A percentile compares a stretch with the other conserved stretches of the same genome.
phyloP scores from a whole-genome alignment of 441 rosid genomes.

The Sinapis alba region DNA sequence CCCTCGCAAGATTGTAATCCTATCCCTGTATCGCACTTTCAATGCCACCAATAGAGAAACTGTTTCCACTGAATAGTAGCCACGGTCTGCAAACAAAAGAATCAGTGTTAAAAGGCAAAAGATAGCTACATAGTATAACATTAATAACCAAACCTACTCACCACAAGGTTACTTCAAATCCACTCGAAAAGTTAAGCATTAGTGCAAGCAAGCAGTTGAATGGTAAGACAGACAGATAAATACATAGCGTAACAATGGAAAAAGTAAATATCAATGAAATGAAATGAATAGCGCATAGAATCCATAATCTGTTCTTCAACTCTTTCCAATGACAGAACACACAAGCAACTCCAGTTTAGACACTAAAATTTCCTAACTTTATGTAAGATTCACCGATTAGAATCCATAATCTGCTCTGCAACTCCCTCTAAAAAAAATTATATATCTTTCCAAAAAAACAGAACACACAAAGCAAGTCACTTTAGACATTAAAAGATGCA shows the following conservation, averaged over 20 bases:
- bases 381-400: no score
- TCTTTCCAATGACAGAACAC: no score
- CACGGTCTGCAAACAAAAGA: slow-evolving; percentile 73
- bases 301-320: neutral
- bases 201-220: neutral
- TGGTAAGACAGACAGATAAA: neutral
- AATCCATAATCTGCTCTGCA: no score
- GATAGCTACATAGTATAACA: neutral
- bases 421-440: no score
- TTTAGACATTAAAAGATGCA: neutral
- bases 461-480: neutral
- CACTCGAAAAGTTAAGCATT: no score
- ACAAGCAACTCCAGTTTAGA: no score
- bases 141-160: neutral
- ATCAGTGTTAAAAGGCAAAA: neutral
- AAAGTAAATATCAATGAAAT: neutral
- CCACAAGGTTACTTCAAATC: no score
- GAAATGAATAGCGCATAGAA: neutral
- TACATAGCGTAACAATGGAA: neutral
- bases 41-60: slow-evolving; percentile 93
- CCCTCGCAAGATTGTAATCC: slow-evolving; percentile 92
- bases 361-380: no score
- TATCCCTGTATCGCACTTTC: slow-evolving; percentile 96
- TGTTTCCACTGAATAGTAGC: slow-evolving; percentile 98
- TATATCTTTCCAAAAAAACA: neutral